Evolutionary conservation across 306 rosid genomes (phyloP), one percentile per base, ranked within the genome.

Genomic region (Vigna mungo): DNA sequence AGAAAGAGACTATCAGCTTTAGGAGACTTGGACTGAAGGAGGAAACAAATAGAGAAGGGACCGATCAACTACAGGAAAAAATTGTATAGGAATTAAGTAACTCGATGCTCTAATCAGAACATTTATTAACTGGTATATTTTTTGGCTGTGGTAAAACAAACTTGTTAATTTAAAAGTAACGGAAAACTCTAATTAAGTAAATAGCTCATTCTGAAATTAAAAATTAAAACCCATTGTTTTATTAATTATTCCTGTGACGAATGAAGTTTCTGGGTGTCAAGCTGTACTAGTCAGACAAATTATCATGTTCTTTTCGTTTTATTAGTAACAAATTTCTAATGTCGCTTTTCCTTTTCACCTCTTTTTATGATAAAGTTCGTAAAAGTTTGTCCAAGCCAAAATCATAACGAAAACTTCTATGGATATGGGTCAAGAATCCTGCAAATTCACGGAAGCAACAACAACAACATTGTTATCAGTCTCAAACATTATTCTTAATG

Each of bases 381-480:
- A 30, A 30, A 59, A 67, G 68, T 60, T 72, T 15, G 39, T 41
- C 9, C 43, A 71, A 71, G 56, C 59, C 79, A 72, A 70, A 47
- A 65, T 55, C 56, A 60, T 51, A 75, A 70, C 51, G 81, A 34
- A 18, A 71, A 64, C 78, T 34, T 71, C 9, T 9, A 75, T 18
- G 48, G 44, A 9, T 39, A 9, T 15, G 68, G 5, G 69, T 55
- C 49, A 20, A 58, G 51, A 72, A 80, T 80, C 66, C 60, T 44
- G 48, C 36, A 68, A 67, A 48, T 74, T 41, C 84, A 80, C 58
- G 84, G 36, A 74, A 74, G 25, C 84, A 65, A 51, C 34, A 30
- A 30, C 58, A 18, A 30, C 51, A 18, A 59, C 46, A 49, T 51
- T 48, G 68, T 68, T 25, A 49, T 58, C 17, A 67, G 36, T 67